These are phyloP conservation scores for Malassezia equina DNA, from an alignment of 1,284 basidiomycete species.

Conservation along the genomic window DNA sequence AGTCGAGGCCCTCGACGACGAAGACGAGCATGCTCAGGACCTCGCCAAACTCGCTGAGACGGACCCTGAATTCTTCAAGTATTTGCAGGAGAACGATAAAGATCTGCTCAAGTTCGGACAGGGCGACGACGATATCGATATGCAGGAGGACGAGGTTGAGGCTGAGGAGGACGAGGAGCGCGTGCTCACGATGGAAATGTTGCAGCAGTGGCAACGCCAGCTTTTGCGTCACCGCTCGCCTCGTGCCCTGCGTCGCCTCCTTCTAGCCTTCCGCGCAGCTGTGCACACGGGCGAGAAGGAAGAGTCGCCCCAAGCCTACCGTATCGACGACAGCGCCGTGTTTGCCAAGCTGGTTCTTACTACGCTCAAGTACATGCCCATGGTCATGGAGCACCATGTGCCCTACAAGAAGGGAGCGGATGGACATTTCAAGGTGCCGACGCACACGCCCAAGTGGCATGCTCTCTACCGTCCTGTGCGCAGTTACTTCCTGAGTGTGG, in stretches of 20 bases:
- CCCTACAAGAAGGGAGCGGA: conserved; percentile 61
- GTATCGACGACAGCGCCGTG: conserved; percentile 41
- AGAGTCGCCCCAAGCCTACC: conserved; percentile 24
- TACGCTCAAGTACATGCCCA: conserved; percentile 76
- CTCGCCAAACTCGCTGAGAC: conserved; percentile 84
- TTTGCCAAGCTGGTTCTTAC: conserved; percentile 87
- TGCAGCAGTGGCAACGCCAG: conserved; percentile 80
- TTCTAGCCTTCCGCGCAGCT: conserved; percentile 51
- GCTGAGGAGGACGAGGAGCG: conserved; percentile 20
- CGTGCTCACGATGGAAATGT: conserved; percentile 61
- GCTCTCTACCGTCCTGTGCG: conserved; percentile 78
- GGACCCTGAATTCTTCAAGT: conserved; percentile 97
- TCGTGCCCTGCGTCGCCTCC: conserved; percentile 69
- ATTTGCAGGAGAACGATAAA: conserved; percentile 86
- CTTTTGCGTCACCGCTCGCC: conserved; percentile 78
- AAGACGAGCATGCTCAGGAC: conserved; percentile 59
- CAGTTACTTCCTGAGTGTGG: conserved; percentile 51
- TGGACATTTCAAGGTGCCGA: conserved; percentile 50
- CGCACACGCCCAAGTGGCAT: conserved; percentile 50
- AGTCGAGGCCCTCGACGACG: conserved; percentile 32
- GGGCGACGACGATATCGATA: conserved; percentile 36
- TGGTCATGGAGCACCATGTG: conserved; percentile 74
- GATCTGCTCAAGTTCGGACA: conserved; percentile 68
- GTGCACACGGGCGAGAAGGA: conserved; percentile 33
- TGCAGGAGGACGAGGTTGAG: conserved; percentile 47